Evolutionary conservation across 2,329 filamentous ascomycete genomes (phyloP), one percentile per base, ranked within the genome.

Genomic region (Tricladium varicosporioides): DNA sequence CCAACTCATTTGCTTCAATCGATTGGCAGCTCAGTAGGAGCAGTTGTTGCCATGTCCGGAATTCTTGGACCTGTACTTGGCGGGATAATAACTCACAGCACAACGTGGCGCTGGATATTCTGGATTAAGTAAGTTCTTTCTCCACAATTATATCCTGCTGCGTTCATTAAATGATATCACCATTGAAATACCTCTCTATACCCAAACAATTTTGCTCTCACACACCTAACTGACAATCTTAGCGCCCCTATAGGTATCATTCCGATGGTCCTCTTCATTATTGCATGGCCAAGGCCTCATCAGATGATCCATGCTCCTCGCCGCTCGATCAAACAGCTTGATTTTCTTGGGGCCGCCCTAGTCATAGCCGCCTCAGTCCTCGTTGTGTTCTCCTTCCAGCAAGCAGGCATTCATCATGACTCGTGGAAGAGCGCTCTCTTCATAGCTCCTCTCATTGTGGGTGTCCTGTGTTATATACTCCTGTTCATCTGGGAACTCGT

Each of bases 301-400:
- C 58, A 73, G 3, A 67, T 76, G 46, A 71, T 70, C 27, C 71
- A 75, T 33, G 67, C 73, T 2, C 82, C 78, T 78, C 75, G 68
- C 31, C 48, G 62, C 22, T 47, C 60, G 1, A 45, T 63, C 7
- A 59, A 60, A 45, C 73, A 80, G 46, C 71, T 85, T 42, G 83
- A 86, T 61, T 75, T 79, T 52, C 44, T 80, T 3, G 82, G 82
- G 10, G 80, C 80, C 0, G 60, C 79, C n/a, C 72, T 85, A 18
- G 70, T 83, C 11, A 74, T 85, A 8, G 71, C 77, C 2, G 77
- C 80, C 1, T 77, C 81, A 0, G 77, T 82, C 0, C 73, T 85
- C 2, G 73, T 84, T 4, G 79, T 84, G 0, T 84, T 83, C 61
- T 73, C 82, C 1, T 83, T 86, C 55, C 81, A 86, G 62, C 42